Evolutionary conservation across 352 stramenopile genomes (phyloP).

Genomic region (Phytophthora lateralis): DNA sequence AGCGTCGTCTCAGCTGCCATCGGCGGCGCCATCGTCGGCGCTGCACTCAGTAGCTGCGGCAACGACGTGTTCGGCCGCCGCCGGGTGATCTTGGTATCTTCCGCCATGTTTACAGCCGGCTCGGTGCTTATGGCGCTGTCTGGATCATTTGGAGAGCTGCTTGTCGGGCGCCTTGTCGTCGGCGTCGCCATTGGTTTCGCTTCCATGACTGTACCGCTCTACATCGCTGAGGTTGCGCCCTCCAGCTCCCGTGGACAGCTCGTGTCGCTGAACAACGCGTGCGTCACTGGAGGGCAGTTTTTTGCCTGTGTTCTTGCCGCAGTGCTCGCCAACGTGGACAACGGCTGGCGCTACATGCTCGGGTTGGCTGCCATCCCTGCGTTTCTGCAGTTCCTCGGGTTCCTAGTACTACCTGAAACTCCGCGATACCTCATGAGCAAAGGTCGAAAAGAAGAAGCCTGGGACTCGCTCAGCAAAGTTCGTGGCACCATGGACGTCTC

Average conservation of each 20-base stretch:
- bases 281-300: conserved; percentile 79
- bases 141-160: conserved; percentile 52
- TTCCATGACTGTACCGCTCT: conserved; percentile 81
- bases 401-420: conserved; percentile 69
- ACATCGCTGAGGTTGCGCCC: conserved; percentile 79
- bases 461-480: conserved; percentile 59
- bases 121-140: conserved; percentile 65
- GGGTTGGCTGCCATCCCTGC: conserved; percentile 70
- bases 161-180: conserved; percentile 67
- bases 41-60: conserved; percentile 60
- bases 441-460: conserved; percentile 53
- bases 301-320: conserved; percentile 72
- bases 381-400: conserved; percentile 71
- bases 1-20: conserved; percentile 76
- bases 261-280: conserved; percentile 79
- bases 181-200: conserved; percentile 74
- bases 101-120: conserved; percentile 63
- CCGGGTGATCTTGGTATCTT: conserved; percentile 73
- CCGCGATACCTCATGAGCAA: conserved; percentile 71
- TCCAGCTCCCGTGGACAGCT: conserved; percentile 65
- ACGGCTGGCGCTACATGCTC: conserved; percentile 86
- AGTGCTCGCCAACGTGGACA: conserved; percentile 46
- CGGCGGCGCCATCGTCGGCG: conserved; percentile 70
- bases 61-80: conserved; percentile 68
- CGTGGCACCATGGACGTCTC: conserved; percentile 64